A percentile compares a stretch with the other conserved stretches of the same genome.
phyloP scores from a whole-genome alignment of 176 grass and related monocot genomes.

The Alopecurus myosuroides region DNA sequence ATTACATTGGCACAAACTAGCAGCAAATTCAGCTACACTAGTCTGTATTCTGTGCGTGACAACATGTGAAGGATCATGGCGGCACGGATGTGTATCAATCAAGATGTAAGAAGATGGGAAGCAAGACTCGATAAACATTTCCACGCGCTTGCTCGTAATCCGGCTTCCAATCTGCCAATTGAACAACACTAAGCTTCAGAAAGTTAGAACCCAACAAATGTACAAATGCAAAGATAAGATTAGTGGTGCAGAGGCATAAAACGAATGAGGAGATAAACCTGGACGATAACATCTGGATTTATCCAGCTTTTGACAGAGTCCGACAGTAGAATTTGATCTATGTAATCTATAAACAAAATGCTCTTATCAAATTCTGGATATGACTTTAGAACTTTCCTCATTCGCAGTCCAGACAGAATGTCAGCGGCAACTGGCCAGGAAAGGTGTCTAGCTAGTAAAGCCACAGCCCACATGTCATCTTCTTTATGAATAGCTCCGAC shows the following conservation, averaged over 20 bases:
- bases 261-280: conserved; percentile 47
- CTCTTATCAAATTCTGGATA: conserved; percentile 35
- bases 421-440: conserved; percentile 86
- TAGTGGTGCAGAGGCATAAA: not conserved
- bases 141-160: conserved; percentile 88
- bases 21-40: conserved; percentile 65
- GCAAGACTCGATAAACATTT: conserved; percentile 60
- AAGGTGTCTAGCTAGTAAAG: conserved; percentile 73
- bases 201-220: conserved; percentile 14
- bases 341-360: conserved; percentile 70
- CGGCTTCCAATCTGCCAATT: conserved; percentile 84
- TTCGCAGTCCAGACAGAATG: conserved; percentile 77
- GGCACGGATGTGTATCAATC: conserved; percentile 71
- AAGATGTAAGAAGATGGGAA: conserved; percentile 80
- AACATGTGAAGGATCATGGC: conserved; percentile 96
- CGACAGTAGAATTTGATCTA: conserved; percentile 85
- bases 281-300: conserved; percentile 76
- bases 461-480: conserved; percentile 73
- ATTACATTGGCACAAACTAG: conserved; percentile 39
- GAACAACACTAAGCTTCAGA: conserved; percentile 21
- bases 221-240: not conserved
- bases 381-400: conserved; percentile 59
- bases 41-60: conserved; percentile 82
- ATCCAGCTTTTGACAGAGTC: conserved; percentile 65
- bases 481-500: conserved; percentile 71